A percentile compares a stretch with the other conserved stretches of the same genome.
These are phyloP conservation scores for Nothopassalora personata DNA, from an alignment of 2,329 filamentous ascomycete genomes.

Conservation along the genomic window DNA sequence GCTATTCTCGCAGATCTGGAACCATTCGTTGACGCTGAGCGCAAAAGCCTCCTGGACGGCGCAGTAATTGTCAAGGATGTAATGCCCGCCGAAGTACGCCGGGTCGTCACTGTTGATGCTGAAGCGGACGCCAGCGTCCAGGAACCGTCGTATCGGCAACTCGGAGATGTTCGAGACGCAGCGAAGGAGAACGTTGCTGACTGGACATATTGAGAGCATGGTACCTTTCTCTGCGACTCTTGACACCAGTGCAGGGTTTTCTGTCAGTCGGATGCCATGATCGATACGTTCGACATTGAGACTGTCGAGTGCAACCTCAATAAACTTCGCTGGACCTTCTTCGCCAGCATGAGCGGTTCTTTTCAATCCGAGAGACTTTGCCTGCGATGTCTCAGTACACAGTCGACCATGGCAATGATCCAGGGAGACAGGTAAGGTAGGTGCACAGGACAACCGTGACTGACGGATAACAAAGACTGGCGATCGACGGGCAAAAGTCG, in stretches of 20 bases:
- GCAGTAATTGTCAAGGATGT: slow-evolving; percentile 69
- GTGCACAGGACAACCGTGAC: no score
- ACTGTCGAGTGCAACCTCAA: slow-evolving; percentile 57
- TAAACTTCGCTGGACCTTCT: slow-evolving; percentile 64
- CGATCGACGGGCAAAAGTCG: no score
- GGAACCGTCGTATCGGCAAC: slow-evolving; percentile 58
- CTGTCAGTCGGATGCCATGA: slow-evolving; percentile 63
- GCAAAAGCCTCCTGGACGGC: slow-evolving; percentile 67
- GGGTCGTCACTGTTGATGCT: slow-evolving; percentile 71
- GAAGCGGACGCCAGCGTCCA: slow-evolving; percentile 61
- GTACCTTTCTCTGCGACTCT: slow-evolving; percentile 54
- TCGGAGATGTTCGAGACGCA: slow-evolving; percentile 50
- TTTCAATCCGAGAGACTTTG: slow-evolving; percentile 48
- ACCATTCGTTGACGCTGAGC: slow-evolving; percentile 62
- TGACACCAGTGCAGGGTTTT: slow-evolving; percentile 55
- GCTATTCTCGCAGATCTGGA: slow-evolving; percentile 54
- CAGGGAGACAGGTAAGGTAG: no score
- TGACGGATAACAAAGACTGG: no score
- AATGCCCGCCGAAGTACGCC: slow-evolving; percentile 66
- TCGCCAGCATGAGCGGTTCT: slow-evolving; percentile 73
- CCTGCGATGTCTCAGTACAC: slow-evolving; percentile 25
- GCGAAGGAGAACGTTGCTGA: slow-evolving; percentile 64
- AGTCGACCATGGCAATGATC: no score
- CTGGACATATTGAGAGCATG: slow-evolving; percentile 65
- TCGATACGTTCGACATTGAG: slow-evolving; percentile 65